A percentile compares a stretch with the other conserved stretches of the same genome.
These are phyloP conservation scores for Schizopora paradoxa DNA, from an alignment of 1,284 basidiomycete species.

Conservation along the genomic window DNA sequence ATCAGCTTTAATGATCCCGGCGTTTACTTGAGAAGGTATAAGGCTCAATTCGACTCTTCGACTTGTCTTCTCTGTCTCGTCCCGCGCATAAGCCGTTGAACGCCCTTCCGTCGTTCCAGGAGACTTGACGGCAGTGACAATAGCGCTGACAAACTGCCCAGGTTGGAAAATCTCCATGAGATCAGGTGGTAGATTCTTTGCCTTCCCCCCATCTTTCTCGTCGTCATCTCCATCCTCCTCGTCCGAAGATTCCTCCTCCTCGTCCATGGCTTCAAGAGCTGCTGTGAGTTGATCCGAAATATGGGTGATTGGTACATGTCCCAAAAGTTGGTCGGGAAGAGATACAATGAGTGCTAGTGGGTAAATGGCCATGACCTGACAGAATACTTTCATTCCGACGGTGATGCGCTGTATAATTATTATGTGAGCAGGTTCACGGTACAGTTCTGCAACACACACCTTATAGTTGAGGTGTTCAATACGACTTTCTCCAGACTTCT, in stretches of 20 bases:
- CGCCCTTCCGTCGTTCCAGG: slow-evolving; percentile 55
- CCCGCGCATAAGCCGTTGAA: slow-evolving; percentile 53
- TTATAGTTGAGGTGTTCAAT: slow-evolving; percentile 96
- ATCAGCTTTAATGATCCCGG: slow-evolving; percentile 76
- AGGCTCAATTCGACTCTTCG: slow-evolving; percentile 86
- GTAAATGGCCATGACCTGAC: slow-evolving; percentile 82
- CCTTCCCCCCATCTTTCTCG: slow-evolving; percentile 27
- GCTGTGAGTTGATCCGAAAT: slow-evolving; percentile 82
- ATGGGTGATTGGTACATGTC: slow-evolving; percentile 93
- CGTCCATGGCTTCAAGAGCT: slow-evolving; percentile 58
- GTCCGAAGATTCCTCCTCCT: slow-evolving; percentile 40
- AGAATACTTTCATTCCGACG: slow-evolving; percentile 83
- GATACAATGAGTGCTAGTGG: slow-evolving; percentile 91
- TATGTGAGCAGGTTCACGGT: background rate
- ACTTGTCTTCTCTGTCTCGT: slow-evolving; percentile 63
- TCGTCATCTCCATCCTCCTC: slow-evolving; percentile 41
- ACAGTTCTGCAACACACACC: slow-evolving; percentile 37
- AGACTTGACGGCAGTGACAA: slow-evolving; percentile 65
- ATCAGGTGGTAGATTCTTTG: slow-evolving; percentile 48
- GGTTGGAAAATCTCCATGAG: slow-evolving; percentile 72
- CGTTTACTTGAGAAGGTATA: slow-evolving; percentile 82
- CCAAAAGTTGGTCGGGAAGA: slow-evolving; percentile 92
- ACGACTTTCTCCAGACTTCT: slow-evolving; percentile 48
- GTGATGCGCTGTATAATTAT: slow-evolving; percentile 57
- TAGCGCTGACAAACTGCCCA: slow-evolving; percentile 84